phyloP scores from a whole-genome alignment of 306 rosid species.

The Datisca glomerata region DNA sequence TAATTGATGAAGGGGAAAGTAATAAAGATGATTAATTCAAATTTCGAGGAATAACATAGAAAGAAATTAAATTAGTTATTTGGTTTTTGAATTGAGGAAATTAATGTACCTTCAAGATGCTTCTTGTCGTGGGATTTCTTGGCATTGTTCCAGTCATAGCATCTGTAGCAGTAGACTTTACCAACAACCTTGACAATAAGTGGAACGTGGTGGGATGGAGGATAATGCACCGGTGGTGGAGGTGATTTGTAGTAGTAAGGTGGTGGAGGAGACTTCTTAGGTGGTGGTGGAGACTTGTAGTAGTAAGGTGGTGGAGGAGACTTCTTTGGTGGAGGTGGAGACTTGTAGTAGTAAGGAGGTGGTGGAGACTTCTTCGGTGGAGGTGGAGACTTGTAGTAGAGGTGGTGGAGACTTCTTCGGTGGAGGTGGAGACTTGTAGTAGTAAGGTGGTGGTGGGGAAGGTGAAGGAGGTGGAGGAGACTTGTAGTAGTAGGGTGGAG shows the following conservation, averaged over 20 bases:
- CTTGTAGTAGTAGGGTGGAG: background rate
- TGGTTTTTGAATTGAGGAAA: background rate
- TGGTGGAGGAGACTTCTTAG: background rate
- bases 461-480: background rate
- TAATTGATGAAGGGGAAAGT: too few species aligned
- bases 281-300: background rate
- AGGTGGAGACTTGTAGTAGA: background rate
- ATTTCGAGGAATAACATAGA: too few species aligned
- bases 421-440: background rate
- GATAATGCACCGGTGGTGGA: background rate
- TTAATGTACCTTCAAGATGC: background rate
- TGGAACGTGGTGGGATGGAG: background rate
- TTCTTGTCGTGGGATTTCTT: background rate
- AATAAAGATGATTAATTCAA: too few species aligned
- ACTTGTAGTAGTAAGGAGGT: background rate
- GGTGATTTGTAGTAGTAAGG: background rate
- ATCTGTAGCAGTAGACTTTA: background rate
- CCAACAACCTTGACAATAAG: background rate
- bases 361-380: background rate
- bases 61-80: background rate
- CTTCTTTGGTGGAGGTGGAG: background rate
- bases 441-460: background rate
- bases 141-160: background rate
- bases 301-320: background rate
- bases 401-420: background rate